Base-by-base conservation (phyloP, 2,329 filamentous ascomycete genomes). In the Lomentospora prolificans region DNA sequence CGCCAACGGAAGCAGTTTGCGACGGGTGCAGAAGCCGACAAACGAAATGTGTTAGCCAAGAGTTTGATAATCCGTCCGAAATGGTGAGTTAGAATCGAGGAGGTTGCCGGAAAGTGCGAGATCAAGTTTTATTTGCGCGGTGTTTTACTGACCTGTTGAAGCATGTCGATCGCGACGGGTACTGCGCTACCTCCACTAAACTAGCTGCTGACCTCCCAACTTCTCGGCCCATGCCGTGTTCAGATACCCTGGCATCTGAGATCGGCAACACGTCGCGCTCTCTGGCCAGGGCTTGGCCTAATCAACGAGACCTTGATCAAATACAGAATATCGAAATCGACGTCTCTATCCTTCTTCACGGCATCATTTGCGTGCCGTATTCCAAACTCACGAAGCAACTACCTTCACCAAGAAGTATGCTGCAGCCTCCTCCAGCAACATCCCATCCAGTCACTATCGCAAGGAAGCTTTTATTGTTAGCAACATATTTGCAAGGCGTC, bases 21-120 rank as follows among this genome's bases (percentile, higher is more conserved):
- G 64, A 71, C 31, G 72, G 70, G 3, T 82, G 79, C 62, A 63
- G 67, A 8, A 64, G 72, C 5, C 72, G 78, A 0, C 67, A 70
- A 1, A 66, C 69, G 0, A 59, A 60, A 44, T 80, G 78, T 56
- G 60, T 79, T 33, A 71, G 75, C 58, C 78, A 82, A 58, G 75
- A 79, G 51, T 71, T 71, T 22, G 66, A 68, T 2, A 70, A 75
- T 3, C 14, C n/a, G 14, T 8, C 50, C 28, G 36, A 17, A 14
- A 41, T 17, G 36, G n/a, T 41, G 36, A 2, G 3, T 12, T 14
- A 17, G 36, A 14, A 7, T 41, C 36, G 4, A 17, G 36, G 5
- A 41, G n/a, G n/a, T n/a, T n/a, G n/a, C n/a, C n/a, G n/a, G n/a
- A n/a, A n/a, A n/a, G n/a, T n/a, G n/a, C n/a, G n/a, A n/a, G n/a